These are phyloP conservation scores for Acrocalymma vagum DNA, from an alignment of 2,329 filamentous ascomycete genomes.

Conservation along the genomic window DNA sequence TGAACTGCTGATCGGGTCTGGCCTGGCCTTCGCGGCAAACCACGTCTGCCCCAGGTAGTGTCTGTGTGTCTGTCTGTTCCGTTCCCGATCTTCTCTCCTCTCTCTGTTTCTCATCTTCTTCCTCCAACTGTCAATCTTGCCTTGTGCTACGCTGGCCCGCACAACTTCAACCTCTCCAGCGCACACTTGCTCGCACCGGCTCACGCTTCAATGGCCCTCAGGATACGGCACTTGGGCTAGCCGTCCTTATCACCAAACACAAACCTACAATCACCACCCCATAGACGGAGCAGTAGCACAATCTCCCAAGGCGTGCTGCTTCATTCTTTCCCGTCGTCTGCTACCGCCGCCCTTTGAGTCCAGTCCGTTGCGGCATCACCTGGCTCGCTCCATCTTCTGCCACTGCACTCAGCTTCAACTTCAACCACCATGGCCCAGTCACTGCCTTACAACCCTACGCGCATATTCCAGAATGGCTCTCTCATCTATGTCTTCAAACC, in stretches of 20 bases:
- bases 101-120: slow-evolving; percentile 1
- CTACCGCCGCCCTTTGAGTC: slow-evolving; percentile 8
- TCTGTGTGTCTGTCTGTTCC: too few relatives aligned
- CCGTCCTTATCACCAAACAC: slow-evolving; percentile 14
- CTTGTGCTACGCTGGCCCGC: slow-evolving; percentile 15
- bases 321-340: slow-evolving; percentile 13
- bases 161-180: too few relatives aligned
- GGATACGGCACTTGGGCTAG: slow-evolving; percentile 16
- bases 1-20: too few relatives aligned
- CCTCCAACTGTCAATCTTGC: slow-evolving; percentile 9
- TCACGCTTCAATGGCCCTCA: slow-evolving; percentile 29
- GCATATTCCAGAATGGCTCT: slow-evolving; percentile 68
- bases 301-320: slow-evolving; percentile 3
- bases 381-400: slow-evolving; percentile 9
- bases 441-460: slow-evolving; percentile 84
- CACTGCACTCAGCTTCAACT: slow-evolving; percentile 9
- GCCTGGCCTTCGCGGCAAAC: too few relatives aligned
- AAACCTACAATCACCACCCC: too few relatives aligned
- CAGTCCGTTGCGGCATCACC: slow-evolving; percentile 9
- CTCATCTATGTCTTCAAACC: slow-evolving; percentile 76
- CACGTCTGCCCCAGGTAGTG: too few relatives aligned
- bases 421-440: slow-evolving; percentile 50
- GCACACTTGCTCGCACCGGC: too few relatives aligned
- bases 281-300: too few relatives aligned
- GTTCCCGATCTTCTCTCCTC: too few relatives aligned